A percentile compares a stretch with the other conserved stretches of the same genome.
These are phyloP conservation scores for Solanum chiquidenum DNA, from an alignment of 257 asterid genomes.

Conservation along the genomic window DNA sequence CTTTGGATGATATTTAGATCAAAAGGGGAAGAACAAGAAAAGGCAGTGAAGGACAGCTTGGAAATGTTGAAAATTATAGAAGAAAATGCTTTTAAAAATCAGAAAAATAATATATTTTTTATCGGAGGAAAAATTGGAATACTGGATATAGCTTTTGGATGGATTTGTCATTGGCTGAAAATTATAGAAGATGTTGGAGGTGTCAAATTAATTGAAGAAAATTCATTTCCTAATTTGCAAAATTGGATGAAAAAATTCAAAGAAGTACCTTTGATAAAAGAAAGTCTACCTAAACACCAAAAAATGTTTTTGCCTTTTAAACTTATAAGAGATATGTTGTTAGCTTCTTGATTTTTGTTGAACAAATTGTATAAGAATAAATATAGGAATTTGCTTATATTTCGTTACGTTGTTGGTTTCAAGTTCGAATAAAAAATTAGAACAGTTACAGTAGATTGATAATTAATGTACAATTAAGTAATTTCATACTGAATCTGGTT, in stretches of 20 bases:
- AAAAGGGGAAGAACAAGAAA: slow-evolving; percentile 2
- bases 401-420: neutral
- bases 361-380: neutral
- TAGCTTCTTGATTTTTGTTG: neutral
- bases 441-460: too few relatives aligned
- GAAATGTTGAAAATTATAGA: slow-evolving; percentile 3
- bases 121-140: slow-evolving; percentile 2
- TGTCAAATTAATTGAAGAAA: neutral
- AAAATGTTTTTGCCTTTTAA: neutral
- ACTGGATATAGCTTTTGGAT: slow-evolving; percentile 4
- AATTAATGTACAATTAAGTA: too few relatives aligned
- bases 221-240: neutral
- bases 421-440: neutral
- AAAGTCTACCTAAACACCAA: neutral
- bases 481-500: too few relatives aligned
- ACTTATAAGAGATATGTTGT: neutral
- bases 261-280: neutral
- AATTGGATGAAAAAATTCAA: slow-evolving; percentile 5
- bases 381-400: neutral
- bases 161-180: slow-evolving; percentile 3
- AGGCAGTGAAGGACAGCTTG: neutral
- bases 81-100: neutral
- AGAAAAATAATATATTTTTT: neutral
- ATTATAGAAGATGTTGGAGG: neutral
- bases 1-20: neutral